A percentile compares a stretch with the other conserved stretches of the same genome.
phyloP scores from a whole-genome alignment of 2,329 filamentous ascomycete species.

The Leptographium procerum region DNA sequence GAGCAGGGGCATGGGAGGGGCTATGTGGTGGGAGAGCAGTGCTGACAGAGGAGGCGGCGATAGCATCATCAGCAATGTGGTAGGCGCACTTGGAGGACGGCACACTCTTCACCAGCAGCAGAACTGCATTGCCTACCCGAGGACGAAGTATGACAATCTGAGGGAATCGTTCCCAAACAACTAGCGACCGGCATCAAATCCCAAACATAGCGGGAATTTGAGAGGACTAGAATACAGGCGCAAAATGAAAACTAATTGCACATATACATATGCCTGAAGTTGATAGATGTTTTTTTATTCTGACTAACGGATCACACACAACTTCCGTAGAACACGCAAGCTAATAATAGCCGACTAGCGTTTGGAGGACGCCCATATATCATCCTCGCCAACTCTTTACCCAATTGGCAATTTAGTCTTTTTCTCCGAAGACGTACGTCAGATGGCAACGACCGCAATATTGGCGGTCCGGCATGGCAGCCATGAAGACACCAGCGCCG shows the following conservation, averaged over 20 bases:
- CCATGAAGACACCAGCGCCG: conserved; percentile 99
- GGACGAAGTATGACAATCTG: conserved; percentile 61
- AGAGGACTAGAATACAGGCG: too few species aligned
- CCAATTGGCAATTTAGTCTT: conserved; percentile 26
- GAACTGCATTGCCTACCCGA: conserved; percentile 54
- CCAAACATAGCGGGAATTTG: too few species aligned
- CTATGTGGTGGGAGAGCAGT: conserved; percentile 97
- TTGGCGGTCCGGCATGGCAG: conserved; percentile 98
- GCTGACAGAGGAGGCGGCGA: conserved; percentile 54
- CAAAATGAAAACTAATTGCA: too few species aligned
- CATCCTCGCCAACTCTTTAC: background rate
- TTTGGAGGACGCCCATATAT: too few species aligned
- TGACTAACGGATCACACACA: too few species aligned
- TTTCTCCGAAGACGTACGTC: conserved; percentile 64
- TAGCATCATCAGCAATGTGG: conserved; percentile 59
- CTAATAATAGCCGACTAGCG: background rate
- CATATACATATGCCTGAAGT: too few species aligned
- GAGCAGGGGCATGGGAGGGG: conserved; percentile 60
- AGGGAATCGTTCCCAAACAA: conserved; percentile 38
- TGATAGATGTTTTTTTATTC: too few species aligned
- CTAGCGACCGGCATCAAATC: too few species aligned
- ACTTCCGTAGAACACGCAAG: too few species aligned
- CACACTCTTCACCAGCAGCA: conserved; percentile 34
- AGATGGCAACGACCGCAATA: conserved; percentile 75
- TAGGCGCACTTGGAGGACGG: conserved; percentile 45